These are phyloP conservation scores for Cercospora brassicicola DNA, from an alignment of 2,329 filamentous ascomycete genomes.

Conservation along the genomic window DNA sequence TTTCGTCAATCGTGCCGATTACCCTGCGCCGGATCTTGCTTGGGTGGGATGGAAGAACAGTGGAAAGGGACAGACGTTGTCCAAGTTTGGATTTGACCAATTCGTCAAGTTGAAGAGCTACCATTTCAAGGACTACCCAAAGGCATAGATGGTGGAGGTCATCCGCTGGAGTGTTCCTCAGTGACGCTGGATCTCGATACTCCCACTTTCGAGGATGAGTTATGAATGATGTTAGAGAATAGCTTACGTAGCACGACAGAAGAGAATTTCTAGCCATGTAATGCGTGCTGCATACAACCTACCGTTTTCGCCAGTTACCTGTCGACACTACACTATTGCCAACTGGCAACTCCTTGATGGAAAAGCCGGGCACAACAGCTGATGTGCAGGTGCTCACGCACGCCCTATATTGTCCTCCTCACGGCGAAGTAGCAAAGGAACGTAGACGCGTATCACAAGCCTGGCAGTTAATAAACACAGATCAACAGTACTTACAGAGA, in stretches of 20 bases:
- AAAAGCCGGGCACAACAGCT: background rate
- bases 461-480: background rate
- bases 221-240: background rate
- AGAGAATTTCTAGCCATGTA: background rate
- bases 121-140: slow-evolving; percentile 78
- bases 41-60: slow-evolving; percentile 93
- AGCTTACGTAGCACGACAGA: background rate
- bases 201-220: background rate
- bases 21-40: slow-evolving; percentile 68
- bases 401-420: background rate
- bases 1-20: slow-evolving; percentile 94
- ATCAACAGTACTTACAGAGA: background rate
- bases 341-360: no score
- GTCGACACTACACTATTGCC: background rate
- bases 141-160: slow-evolving; percentile 30
- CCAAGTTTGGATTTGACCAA: slow-evolving; percentile 87
- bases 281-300: background rate
- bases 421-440: background rate
- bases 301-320: background rate
- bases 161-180: background rate
- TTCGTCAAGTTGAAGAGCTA: slow-evolving; percentile 97
- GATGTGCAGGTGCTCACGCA: background rate
- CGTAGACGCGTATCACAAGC: no score
- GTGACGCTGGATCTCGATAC: no score
- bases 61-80: slow-evolving; percentile 85